Base-by-base conservation (phyloP, 768 basidiomycete genomes). In the Boletus patriciae region DNA sequence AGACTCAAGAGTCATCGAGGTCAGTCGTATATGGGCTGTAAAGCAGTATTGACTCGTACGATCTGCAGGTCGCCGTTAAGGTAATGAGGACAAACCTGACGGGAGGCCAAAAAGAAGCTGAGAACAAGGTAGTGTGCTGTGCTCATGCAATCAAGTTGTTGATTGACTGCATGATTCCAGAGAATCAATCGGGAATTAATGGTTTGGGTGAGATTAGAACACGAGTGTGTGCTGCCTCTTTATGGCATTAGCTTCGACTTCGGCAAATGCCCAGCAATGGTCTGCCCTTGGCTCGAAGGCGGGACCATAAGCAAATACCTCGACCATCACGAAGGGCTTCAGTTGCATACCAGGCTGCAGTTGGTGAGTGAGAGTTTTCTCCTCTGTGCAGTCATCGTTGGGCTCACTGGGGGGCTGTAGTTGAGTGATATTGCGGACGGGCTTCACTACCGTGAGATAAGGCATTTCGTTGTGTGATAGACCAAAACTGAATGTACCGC, bases 251-350 rank as follows among this genome's bases (percentile, higher is more conserved):
- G 54, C 12, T 54, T 58, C 5, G 70, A 66, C 23, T 74, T 75
- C 44, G 71, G 74, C 21, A 55, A 45, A 40, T 62, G 70, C 33
- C 62, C 62, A 6, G 70, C 73, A 6, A 66, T 74, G 70, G 71
- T 75, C 42, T 71, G 68, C 43, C 73, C 71, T 4, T 74, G 73
- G 73, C 25, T 71, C 9, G 70, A 69, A 48, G 66, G 66, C 9
- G 74, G 73, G 23, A 62, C 62, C 3, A 48, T 74, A 6, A 64
- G 56, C 5, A 57, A 43, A 37, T 65, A 69, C 54, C 62, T 74
- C 13, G 60, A 62, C 9, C 40, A 21, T 38, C 10, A 60, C 41
- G 59, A 55, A 36, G 59, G 31, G 5, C 44, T 68, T 15, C 29
- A 21, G 16, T 4, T 57, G 2, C 11, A 45, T 23, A 43, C 33